A percentile compares a stretch with the other conserved stretches of the same genome.
Evolutionary conservation across 768 basidiomycete species (phyloP).

Genomic region (Lactifluus volemus): DNA sequence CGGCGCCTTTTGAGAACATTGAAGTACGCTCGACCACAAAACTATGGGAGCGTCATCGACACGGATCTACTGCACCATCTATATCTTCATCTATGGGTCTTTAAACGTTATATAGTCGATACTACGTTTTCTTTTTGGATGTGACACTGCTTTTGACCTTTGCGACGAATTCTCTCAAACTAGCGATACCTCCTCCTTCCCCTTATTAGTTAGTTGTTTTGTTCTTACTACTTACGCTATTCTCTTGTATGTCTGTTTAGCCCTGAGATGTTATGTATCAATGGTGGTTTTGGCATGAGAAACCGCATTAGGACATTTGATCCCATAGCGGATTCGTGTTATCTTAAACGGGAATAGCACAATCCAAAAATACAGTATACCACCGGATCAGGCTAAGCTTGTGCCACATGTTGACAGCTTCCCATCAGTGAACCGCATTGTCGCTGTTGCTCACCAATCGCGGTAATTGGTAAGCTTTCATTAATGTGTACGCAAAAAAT

Average conservation of each 20-base stretch:
- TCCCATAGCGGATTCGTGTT: no score
- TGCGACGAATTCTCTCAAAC: neutral
- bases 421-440: no score
- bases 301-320: no score
- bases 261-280: neutral
- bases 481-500: constrained; percentile 12
- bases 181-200: constrained; percentile 10
- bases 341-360: no score
- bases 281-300: no score
- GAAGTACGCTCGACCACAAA: constrained; percentile 71
- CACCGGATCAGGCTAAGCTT: no score
- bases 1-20: constrained; percentile 75
- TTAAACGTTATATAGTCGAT: constrained; percentile 13
- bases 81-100: constrained; percentile 36
- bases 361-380: no score
- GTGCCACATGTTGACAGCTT: no score
- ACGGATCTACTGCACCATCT: constrained; percentile 38
- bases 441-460: no score
- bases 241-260: neutral
- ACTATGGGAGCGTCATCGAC: constrained; percentile 69
- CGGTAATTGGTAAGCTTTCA: neutral
- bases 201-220: constrained; percentile 1
- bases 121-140: no score
- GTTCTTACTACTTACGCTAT: constrained; percentile 12
- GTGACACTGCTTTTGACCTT: neutral